These are phyloP conservation scores for Ophiobolus disseminans DNA, from an alignment of 2,329 filamentous ascomycete species.

Conservation along the genomic window DNA sequence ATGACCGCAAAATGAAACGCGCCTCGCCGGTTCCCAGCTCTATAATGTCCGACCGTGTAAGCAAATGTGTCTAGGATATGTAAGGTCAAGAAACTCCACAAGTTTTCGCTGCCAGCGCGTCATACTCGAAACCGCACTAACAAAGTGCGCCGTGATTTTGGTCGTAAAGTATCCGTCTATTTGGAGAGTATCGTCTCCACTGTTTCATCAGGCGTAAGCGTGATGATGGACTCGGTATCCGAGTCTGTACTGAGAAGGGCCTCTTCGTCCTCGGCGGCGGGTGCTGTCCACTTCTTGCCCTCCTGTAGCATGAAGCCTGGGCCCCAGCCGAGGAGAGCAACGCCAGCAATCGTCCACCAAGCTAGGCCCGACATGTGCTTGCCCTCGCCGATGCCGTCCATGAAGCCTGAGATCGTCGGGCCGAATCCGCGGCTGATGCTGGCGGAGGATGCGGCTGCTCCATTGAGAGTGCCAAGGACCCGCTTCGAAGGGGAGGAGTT, in stretches of 20 bases:
- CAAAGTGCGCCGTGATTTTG: conserved; percentile 19
- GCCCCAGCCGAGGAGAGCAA: conserved; percentile 71
- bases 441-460: conserved; percentile 87
- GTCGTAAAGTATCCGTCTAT: conserved; percentile 28
- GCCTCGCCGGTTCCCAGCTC: conserved; percentile 14
- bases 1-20: conserved; percentile 18
- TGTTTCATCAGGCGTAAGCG: conserved; percentile 40
- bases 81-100: conserved; percentile 12
- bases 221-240: conserved; percentile 43
- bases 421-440: conserved; percentile 88
- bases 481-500: conserved; percentile 85
- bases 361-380: conserved; percentile 85
- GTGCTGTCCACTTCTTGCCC: conserved; percentile 50
- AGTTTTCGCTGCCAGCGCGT: conserved; percentile 23
- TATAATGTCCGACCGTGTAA: conserved; percentile 11
- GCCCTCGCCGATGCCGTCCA: conserved; percentile 81
- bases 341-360: conserved; percentile 88
- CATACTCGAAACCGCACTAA: conserved; percentile 6
- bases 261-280: conserved; percentile 40
- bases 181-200: conserved; percentile 40
- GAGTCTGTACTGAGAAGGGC: conserved; percentile 36
- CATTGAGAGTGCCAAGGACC: conserved; percentile 90
- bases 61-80: conserved; percentile 14
- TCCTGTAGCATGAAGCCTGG: conserved; percentile 70
- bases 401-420: conserved; percentile 82